These are phyloP conservation scores for Brassica balearica DNA, from an alignment of 441 rosid genomes.

Conservation along the genomic window DNA sequence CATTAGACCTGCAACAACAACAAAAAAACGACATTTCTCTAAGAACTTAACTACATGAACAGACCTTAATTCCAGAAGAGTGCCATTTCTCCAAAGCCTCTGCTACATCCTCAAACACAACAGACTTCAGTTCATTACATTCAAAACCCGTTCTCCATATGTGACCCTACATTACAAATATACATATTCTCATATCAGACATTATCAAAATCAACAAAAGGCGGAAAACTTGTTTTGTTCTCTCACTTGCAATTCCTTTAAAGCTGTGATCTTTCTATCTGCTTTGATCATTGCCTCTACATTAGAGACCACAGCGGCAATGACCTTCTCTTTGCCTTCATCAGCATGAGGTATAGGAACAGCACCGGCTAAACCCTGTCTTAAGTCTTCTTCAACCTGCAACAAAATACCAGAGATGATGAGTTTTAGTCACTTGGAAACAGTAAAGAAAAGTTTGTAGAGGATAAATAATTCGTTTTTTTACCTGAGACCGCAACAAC, in stretches of 20 bases:
- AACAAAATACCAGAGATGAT: slow-evolving; percentile 29
- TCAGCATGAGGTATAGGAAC: slow-evolving; percentile 71
- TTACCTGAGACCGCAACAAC: slow-evolving; percentile 78
- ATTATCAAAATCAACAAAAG: slow-evolving; percentile 2
- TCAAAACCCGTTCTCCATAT: slow-evolving; percentile 91
- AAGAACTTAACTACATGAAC: slow-evolving; percentile 9
- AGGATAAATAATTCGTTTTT: slow-evolving; percentile 36
- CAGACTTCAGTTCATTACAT: slow-evolving; percentile 72
- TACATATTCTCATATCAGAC: slow-evolving; percentile 21
- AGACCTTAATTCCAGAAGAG: slow-evolving; percentile 80
- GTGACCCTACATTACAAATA: slow-evolving; percentile 68
- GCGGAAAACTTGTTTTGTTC: neutral
- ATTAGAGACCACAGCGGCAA: slow-evolving; percentile 85
- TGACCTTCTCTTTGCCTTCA: slow-evolving; percentile 78
- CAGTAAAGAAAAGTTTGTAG: slow-evolving; percentile 3
- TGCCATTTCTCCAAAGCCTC: slow-evolving; percentile 89
- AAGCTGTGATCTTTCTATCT: slow-evolving; percentile 93
- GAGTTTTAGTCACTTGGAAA: slow-evolving; percentile 27
- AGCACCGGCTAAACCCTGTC: slow-evolving; percentile 68
- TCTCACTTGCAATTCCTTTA: slow-evolving; percentile 93
- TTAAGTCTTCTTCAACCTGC: slow-evolving; percentile 84
- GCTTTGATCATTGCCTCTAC: slow-evolving; percentile 93
- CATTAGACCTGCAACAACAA: neutral
- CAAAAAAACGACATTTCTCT: neutral
- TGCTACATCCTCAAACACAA: slow-evolving; percentile 85